Base-by-base conservation (phyloP, 1,284 basidiomycete species). In the Pholiota adiposa region DNA sequence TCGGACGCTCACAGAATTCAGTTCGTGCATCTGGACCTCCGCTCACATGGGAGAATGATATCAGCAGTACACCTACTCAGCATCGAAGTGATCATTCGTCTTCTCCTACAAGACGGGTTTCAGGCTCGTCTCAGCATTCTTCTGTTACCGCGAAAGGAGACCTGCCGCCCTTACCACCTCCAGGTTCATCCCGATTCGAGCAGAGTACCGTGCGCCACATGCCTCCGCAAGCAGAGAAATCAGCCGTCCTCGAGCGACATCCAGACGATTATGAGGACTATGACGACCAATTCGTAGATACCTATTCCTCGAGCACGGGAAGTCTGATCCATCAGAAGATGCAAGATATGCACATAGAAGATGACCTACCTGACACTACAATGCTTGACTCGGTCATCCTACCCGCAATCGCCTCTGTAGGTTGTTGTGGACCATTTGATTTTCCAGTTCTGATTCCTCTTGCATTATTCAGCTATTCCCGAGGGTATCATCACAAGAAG, bases 331-430 rank as follows among this genome's bases (percentile, higher is more conserved):
- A 77, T 49, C 75, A 78, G 57, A 83, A 82, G 64, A 66, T 78
- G 65, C 74, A 74, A 25, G 77, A 80, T 25, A 71, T 77, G 31
- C 79, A 80, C 36, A 67, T 86, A 25, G 87, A 88, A 29, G 91
- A 92, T 51, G 82, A 78, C n/a, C 65, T 93, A 44, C 89, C 91
- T 11, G 92, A 93, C 69, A 92, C 89, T 27, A 89, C 91, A 23
- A 97, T 98, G 88, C 79, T 97, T 49, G 94, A 97, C 69, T 94
- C 93, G n/a, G 96, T 98, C 33, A 90, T 97, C 60, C 77, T 97
- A 36, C 96, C 96, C 21, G 95, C 94, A 16, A 90, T 97, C 66
- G 92, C 93, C 55, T 96, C 92, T 65, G 96, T 97, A 67, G 75
- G 90, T 81, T 16, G 18, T 36, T 12, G 18, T 16, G 49, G 56